phyloP scores from a whole-genome alignment of 495 filamentous ascomycete genomes.

The Xylaria telfairii region DNA sequence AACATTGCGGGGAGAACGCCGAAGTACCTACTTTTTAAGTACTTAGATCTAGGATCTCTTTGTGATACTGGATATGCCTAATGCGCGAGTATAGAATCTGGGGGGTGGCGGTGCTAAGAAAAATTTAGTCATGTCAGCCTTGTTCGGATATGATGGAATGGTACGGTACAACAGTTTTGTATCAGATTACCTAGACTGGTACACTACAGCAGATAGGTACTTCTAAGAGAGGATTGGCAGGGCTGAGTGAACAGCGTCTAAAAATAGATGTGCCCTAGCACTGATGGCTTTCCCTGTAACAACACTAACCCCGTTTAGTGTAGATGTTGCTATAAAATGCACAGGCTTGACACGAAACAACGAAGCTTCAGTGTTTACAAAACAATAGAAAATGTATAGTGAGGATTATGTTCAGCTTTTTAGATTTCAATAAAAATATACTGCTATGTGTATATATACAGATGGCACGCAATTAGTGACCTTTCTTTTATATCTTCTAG shows the following conservation, averaged over 20 bases:
- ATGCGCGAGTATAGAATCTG: neutral
- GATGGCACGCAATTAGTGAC: neutral
- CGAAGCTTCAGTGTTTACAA: no score
- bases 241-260: slow-evolving; percentile 2
- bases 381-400: neutral
- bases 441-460: neutral
- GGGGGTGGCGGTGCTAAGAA: neutral
- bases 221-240: neutral
- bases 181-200: no score
- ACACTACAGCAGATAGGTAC: no score
- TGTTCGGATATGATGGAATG: neutral
- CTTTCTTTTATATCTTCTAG: neutral
- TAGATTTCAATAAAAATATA: neutral
- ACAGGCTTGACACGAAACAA: no score
- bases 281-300: neutral
- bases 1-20: neutral
- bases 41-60: neutral
- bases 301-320: neutral
- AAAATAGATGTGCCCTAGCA: slow-evolving; percentile 1
- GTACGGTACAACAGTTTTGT: neutral
- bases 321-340: neutral
- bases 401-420: no score
- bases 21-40: neutral
- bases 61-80: neutral
- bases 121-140: no score